A percentile compares a stretch with the other conserved stretches of the same genome.
Conservation (phyloP, 202 grass and related monocot species). For the Setaria italica region DNA sequence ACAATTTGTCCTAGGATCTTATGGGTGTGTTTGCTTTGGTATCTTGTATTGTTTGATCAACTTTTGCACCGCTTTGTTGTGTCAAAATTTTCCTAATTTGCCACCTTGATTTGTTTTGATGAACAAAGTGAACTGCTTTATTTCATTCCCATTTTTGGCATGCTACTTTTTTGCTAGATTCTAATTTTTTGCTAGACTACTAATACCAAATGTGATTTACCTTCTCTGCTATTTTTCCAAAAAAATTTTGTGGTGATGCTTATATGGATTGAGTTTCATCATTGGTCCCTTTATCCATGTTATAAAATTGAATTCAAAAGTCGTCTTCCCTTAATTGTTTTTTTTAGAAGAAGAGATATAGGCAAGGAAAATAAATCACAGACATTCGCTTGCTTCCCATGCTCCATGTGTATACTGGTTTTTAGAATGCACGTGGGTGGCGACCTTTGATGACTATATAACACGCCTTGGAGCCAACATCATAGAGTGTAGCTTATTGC, state of each 20-base stretch:
- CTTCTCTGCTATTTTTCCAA: too few relatives aligned
- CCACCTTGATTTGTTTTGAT: neutral
- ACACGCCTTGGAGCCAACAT: neutral
- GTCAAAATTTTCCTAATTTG: neutral
- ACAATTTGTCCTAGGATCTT: too few relatives aligned
- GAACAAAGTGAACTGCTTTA: too few relatives aligned
- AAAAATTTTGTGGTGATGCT: neutral
- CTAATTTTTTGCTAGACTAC: neutral
- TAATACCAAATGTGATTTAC: neutral
- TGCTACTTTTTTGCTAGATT: neutral
- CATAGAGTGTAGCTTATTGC: neutral
- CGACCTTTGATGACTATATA: neutral
- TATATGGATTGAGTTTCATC: neutral
- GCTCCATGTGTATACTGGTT: too few relatives aligned
- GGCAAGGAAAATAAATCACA: too few relatives aligned
- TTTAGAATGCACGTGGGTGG: neutral
- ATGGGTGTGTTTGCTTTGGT: too few relatives aligned
- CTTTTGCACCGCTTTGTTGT: neutral
- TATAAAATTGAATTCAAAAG: neutral
- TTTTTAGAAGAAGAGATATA: neutral
- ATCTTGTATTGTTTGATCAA: too few relatives aligned
- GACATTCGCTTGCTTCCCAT: too few relatives aligned
- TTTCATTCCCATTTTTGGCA: neutral
- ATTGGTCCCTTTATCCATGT: neutral
- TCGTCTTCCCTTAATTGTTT: neutral